Percentiles rank a stretch among this genome's conserved stretches.
phyloP scores from a whole-genome alignment of 306 rosid species.

The Trifolium pratense region DNA sequence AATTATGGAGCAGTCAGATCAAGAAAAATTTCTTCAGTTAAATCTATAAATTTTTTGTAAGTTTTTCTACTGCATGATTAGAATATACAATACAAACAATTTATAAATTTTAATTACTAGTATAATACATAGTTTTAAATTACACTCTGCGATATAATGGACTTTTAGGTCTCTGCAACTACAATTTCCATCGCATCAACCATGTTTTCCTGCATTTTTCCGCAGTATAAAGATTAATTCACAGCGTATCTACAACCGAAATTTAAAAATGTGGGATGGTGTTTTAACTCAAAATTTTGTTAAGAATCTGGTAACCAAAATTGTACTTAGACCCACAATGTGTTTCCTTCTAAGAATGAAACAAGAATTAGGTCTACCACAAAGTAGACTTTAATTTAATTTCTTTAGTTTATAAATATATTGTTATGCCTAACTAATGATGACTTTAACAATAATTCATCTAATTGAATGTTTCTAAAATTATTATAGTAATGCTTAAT shows the following conservation, averaged over 20 bases:
- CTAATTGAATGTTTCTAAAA: slow-evolving; percentile 1
- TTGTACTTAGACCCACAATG: not conserved
- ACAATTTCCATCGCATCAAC: not conserved
- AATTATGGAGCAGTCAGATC: slow-evolving; percentile 13
- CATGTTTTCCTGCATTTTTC: not conserved
- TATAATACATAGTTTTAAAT: not conserved
- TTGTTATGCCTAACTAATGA: slow-evolving; percentile 27
- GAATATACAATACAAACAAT: not conserved
- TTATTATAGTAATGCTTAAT: slow-evolving; percentile 7
- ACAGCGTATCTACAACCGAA: not conserved
- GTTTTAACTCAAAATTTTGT: slow-evolving; percentile 13
- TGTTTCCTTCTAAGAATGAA: slow-evolving; percentile 29
- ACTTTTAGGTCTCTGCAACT: not conserved
- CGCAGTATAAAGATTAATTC: not conserved
- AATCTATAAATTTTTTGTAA: slow-evolving; percentile 10
- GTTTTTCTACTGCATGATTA: not conserved
- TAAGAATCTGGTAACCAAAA: slow-evolving; percentile 21
- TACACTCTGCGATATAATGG: not conserved
- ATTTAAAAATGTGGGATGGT: not conserved
- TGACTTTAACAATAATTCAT: slow-evolving; percentile 23
- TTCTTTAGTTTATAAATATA: slow-evolving; percentile 14
- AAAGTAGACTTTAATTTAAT: not conserved
- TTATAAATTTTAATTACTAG: not conserved
- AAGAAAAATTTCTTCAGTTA: slow-evolving; percentile 18
- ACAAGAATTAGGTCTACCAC: slow-evolving; percentile 8